Evolutionary conservation across 257 asterid genomes (phyloP).

Genomic region (Solanum chmielewskii): DNA sequence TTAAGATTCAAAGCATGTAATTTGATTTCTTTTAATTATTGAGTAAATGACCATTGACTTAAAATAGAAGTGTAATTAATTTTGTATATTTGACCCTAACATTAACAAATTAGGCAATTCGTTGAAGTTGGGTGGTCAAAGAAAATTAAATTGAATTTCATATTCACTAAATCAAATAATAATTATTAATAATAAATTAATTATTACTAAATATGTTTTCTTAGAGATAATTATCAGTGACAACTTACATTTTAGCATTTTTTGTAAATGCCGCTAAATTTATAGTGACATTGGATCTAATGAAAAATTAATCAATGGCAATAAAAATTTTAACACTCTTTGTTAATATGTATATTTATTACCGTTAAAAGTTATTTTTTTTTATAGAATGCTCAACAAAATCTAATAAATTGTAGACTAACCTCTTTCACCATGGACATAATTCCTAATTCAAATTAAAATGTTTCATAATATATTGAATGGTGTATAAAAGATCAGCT

Average conservation of each 20-base stretch:
- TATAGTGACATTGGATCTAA: too few relatives aligned
- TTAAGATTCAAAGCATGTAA: not conserved
- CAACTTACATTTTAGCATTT: too few relatives aligned
- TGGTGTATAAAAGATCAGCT: not conserved
- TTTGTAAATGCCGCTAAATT: not conserved
- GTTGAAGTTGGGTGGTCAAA: not conserved
- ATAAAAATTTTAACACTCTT: too few relatives aligned
- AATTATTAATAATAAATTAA: too few relatives aligned
- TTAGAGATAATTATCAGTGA: not conserved
- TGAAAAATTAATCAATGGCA: too few relatives aligned
- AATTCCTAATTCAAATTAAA: not conserved
- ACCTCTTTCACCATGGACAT: not conserved
- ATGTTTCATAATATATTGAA: not conserved
- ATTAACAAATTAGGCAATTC: not conserved
- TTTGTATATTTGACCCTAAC: too few relatives aligned
- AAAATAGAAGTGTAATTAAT: not conserved
- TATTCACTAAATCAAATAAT: not conserved
- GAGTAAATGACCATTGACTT: not conserved
- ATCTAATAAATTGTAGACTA: not conserved
- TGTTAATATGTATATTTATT: too few relatives aligned
- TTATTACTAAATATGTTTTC: too few relatives aligned
- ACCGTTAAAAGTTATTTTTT: too few relatives aligned
- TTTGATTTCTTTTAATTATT: too few relatives aligned
- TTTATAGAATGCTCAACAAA: fast-evolving
- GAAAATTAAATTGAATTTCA: not conserved